Conservation (phyloP, 352 stramenopile species). For the Paralagenidium karlingii region DNA sequence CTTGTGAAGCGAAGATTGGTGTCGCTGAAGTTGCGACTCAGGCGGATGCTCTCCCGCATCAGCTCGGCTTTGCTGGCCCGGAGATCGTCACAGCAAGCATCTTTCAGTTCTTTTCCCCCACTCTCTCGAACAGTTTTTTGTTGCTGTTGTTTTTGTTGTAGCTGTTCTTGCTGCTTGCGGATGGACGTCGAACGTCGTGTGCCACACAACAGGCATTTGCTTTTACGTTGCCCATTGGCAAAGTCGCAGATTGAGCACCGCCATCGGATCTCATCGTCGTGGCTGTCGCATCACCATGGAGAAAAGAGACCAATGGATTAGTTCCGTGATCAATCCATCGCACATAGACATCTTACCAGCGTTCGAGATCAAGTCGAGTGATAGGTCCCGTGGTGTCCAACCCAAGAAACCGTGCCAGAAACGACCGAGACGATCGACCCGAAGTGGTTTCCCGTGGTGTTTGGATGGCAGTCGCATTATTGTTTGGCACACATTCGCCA, state of each 20-base stretch:
- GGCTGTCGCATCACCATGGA: conserved; percentile 8
- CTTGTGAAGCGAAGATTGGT: conserved; percentile 31
- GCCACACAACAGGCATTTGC: conserved; percentile 49
- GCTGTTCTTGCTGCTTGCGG: conserved; percentile 8
- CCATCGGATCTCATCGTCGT: conserved; percentile 49
- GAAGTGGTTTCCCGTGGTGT: no score
- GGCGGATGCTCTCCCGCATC: background rate
- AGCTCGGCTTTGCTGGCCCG: background rate
- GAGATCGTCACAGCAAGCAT: background rate
- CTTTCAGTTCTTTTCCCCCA: background rate
- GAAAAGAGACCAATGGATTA: background rate
- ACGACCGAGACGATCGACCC: no score
- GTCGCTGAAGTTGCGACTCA: conserved; percentile 2
- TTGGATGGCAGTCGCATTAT: no score
- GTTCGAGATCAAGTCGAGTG: conserved; percentile 61
- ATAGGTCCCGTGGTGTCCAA: conserved; percentile 33
- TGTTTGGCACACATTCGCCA: no score
- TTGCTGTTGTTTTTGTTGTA: conserved; percentile 12
- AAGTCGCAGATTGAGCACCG: conserved; percentile 72
- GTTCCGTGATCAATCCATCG: background rate
- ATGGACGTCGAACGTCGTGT: conserved; percentile 41
- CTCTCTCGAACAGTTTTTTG: conserved; percentile 9
- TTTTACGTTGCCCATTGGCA: conserved; percentile 50
- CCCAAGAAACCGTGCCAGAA: no score
- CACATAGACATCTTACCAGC: conserved; percentile 20